Base-by-base conservation (phyloP, 495 filamentous ascomycete species). In the Chaetomium fimeti region DNA sequence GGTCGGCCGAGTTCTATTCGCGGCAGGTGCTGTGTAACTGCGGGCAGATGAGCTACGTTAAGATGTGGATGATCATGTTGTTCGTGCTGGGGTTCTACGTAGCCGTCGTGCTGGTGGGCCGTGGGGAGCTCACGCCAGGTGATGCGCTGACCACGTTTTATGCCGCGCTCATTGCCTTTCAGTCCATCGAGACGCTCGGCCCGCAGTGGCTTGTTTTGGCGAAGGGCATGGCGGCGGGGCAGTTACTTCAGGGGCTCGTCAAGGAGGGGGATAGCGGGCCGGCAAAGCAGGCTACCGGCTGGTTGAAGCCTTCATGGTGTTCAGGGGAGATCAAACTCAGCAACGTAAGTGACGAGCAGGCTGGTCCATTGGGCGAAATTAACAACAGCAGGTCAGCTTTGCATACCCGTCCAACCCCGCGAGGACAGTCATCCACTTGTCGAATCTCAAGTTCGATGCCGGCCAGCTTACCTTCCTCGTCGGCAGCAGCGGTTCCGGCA, bases 31-130 rank as follows among this genome's bases (percentile, higher is more conserved):
- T 82, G 47, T 76, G 85, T 11, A 88, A 86, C 68, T 87, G 90
- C 6, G 67, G 84, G 1, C 91, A 96, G 70, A 84, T 90, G 61
- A 85, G 87, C 1, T 83, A 90, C 52, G 81, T 90, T 49, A 87
- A 88, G 49, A 81, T 96, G 66, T 84, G 90, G 76, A 88, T 87
- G 40, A 83, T 92, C 18, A 81, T 81, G 3, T 88, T 98, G 77
- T 97, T 98, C 61, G 89, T 96, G 1, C 85, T 92, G 68, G 93
- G 93, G 0, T 97, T 98, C 68, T 97, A 90, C 85, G 96, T 92
- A 72, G 93, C 92, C 0, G 85, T 87, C 57, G 74, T 82, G 1
- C 79, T 96, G 8, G 85, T 92, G 22, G 75, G 75, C 13, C 71
- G 76, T 9, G 75, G 77, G 8, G 42, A 85, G 45, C 81, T 81